Percentiles rank a stretch among this genome's conserved stretches.
phyloP scores from a whole-genome alignment of 2,329 filamentous ascomycete species.

The Penicillium crustosum region DNA sequence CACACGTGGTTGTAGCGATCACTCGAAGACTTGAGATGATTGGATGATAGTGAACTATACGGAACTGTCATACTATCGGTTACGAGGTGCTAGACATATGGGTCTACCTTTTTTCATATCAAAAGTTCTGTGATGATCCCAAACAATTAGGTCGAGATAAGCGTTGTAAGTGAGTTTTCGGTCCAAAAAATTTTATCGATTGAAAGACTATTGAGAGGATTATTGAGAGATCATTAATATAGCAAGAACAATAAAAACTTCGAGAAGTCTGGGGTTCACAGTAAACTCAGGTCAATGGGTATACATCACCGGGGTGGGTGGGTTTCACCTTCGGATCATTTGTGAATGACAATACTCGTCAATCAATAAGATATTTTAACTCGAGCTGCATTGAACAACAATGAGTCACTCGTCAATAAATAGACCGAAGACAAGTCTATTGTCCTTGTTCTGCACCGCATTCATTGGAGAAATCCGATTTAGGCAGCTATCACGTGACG shows the following conservation, averaged over 20 bases:
- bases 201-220: too few species aligned
- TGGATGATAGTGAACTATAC: not conserved
- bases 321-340: not conserved
- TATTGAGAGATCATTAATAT: too few species aligned
- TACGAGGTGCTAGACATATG: not conserved
- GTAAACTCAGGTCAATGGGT: not conserved
- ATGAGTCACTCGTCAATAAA: not conserved
- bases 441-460: not conserved
- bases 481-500: conserved; percentile 26
- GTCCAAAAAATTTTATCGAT: not conserved
- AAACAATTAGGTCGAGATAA: not conserved
- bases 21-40: not conserved
- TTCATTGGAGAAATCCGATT: conserved; percentile 6
- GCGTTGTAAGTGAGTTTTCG: not conserved
- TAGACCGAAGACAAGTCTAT: not conserved
- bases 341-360: not conserved
- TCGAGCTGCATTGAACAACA: not conserved
- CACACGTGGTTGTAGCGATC: not conserved
- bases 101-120: not conserved
- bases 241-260: not conserved
- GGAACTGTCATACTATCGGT: not conserved
- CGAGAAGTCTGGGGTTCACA: too few species aligned
- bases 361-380: not conserved
- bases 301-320: not conserved
- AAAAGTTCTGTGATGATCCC: not conserved